These are phyloP conservation scores for Symbiodinium natans DNA, from an alignment of 73 alveolate species.

Conservation along the genomic window DNA sequence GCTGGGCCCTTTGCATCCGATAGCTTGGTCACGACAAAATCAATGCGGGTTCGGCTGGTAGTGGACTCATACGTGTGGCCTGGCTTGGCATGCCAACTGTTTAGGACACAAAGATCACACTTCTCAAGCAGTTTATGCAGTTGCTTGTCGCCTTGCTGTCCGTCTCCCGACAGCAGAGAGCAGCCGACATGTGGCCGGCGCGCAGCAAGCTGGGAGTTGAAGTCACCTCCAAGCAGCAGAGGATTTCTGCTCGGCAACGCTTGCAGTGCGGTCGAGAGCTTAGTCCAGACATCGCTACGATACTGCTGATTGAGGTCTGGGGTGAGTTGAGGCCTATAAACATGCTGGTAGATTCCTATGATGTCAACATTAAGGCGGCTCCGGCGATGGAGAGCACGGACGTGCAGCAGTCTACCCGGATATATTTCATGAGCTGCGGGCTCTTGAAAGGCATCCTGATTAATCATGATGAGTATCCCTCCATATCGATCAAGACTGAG, in stretches of 20 bases:
- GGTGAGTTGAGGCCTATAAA: not conserved
- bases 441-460: not conserved
- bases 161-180: not conserved
- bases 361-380: not conserved
- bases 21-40: not conserved
- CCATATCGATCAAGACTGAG: not conserved
- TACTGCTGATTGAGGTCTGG: not conserved
- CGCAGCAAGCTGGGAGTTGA: not conserved
- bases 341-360: not conserved
- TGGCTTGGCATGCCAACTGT: not conserved
- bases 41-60: not conserved
- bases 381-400: not conserved
- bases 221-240: not conserved
- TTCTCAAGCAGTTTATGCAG: not conserved
- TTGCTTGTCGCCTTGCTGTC: not conserved
- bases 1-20: not conserved
- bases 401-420: not conserved
- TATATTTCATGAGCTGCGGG: not conserved
- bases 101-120: not conserved
- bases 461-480: not conserved
- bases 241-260: not conserved
- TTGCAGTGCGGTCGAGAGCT: not conserved
- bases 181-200: not conserved
- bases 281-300: not conserved
- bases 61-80: not conserved